Evolutionary conservation across 2,329 filamentous ascomycete species (phyloP).

Genomic region (Cladosporium sp.): DNA sequence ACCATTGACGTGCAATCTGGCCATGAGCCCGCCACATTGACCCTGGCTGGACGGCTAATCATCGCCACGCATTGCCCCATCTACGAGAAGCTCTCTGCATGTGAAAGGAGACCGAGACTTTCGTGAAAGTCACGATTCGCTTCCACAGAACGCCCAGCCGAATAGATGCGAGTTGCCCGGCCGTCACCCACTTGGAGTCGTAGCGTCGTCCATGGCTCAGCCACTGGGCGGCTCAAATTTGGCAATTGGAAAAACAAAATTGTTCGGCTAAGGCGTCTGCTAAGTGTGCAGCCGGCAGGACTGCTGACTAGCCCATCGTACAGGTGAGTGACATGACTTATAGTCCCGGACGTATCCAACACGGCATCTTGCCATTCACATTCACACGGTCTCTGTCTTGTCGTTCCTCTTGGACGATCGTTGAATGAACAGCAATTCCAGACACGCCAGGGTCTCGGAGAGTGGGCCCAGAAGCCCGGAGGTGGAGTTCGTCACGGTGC

Average conservation of each 20-base stretch:
- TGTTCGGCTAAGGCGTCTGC: neutral
- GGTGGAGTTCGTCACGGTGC: constrained; percentile 1
- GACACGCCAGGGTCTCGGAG: neutral
- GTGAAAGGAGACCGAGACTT: neutral
- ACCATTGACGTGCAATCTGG: neutral
- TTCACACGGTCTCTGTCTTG: neutral
- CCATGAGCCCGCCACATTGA: neutral
- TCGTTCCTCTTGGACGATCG: neutral
- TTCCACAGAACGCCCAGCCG: neutral
- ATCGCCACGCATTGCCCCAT: neutral
- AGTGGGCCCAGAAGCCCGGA: neutral
- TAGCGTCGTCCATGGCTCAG: constrained; percentile 5
- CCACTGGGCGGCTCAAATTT: neutral
- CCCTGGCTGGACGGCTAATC: neutral
- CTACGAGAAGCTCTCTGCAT: neutral
- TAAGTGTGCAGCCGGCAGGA: neutral
- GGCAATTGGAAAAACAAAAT: neutral
- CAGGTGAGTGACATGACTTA: neutral
- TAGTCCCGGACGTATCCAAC: neutral
- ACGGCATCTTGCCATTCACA: neutral
- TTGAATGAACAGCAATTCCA: neutral
- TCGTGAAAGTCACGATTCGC: constrained; percentile 1
- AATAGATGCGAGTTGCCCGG: neutral
- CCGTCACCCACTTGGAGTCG: neutral
- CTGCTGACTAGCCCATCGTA: neutral